phyloP scores from a whole-genome alignment of 108 stramenopile genomes.

The Cyclotella baltica region DNA sequence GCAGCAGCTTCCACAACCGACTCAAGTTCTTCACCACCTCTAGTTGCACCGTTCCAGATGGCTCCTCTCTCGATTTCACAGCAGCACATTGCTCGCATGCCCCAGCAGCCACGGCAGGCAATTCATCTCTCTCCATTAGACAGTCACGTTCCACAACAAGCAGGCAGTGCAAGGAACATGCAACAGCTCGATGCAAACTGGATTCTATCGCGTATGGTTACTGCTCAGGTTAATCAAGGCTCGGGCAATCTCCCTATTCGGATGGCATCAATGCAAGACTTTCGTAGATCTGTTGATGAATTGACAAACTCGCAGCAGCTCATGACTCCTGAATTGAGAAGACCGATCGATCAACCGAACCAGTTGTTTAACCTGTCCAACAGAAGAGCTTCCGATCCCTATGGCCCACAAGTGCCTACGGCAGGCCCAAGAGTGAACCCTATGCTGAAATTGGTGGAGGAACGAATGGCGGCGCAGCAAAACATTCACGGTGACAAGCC shows the following conservation, averaged over 20 bases:
- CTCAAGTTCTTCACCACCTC: not conserved
- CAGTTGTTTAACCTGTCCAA: not conserved
- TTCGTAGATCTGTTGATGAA: constrained; percentile 28
- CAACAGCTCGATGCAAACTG: constrained; percentile 23
- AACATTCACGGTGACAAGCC: not conserved
- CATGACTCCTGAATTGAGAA: too few species aligned
- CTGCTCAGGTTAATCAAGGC: constrained; percentile 16
- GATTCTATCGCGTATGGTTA: constrained; percentile 45
- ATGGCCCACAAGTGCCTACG: not conserved
- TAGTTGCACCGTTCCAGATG: not conserved
- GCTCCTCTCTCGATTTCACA: not conserved
- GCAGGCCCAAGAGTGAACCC: constrained; percentile 22
- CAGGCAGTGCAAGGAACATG: not conserved
- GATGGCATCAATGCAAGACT: constrained; percentile 42
- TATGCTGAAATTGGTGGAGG: constrained; percentile 38
- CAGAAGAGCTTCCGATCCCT: not conserved
- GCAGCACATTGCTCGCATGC: not conserved
- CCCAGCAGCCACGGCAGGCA: not conserved
- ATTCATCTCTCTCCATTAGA: not conserved
- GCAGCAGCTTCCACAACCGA: not conserved
- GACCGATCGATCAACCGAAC: too few species aligned
- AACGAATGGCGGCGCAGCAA: constrained; percentile 38
- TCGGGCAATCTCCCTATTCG: constrained; percentile 19
- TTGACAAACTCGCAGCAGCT: constrained; percentile 16
- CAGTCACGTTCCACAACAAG: too few species aligned